Percentiles rank a stretch among this genome's conserved stretches.
These are phyloP conservation scores for Mucor indicus DNA, from an alignment of 371 early-diverging fungal species.

Conservation along the genomic window DNA sequence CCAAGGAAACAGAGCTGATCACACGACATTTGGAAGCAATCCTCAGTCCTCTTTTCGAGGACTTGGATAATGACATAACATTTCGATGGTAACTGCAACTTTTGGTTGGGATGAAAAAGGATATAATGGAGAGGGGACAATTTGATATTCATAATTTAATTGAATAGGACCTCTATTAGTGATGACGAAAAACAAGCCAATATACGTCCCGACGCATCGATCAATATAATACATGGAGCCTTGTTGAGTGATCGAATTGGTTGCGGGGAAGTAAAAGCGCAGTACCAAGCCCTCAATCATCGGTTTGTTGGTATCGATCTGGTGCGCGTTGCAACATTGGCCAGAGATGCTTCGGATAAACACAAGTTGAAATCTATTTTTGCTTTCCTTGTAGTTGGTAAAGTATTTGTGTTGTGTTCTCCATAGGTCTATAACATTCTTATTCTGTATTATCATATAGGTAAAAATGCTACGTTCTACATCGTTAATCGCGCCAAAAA, in stretches of 20 bases:
- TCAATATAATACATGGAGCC: conserved; percentile 14
- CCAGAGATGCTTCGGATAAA: conserved; percentile 18
- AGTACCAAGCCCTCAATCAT: conserved; percentile 17
- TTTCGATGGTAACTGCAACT: conserved; percentile 17
- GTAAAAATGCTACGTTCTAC: conserved; percentile 22
- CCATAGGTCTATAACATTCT: conserved; percentile 13
- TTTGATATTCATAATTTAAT: conserved; percentile 13
- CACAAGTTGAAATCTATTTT: conserved; percentile 17
- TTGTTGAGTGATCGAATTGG: conserved; percentile 16
- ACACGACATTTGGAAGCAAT: conserved; percentile 20
- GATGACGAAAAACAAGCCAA: conserved; percentile 21
- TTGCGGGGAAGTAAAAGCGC: conserved; percentile 18
- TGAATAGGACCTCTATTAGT: conserved; percentile 21
- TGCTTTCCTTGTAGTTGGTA: conserved; percentile 19
- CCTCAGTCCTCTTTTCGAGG: conserved; percentile 20
- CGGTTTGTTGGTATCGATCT: conserved; percentile 18
- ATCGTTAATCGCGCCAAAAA: conserved; percentile 12
- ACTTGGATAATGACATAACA: conserved; percentile 16
- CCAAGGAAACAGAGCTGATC: conserved; percentile 20
- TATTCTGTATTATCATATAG: conserved; percentile 14
- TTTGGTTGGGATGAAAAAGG: conserved; percentile 13
- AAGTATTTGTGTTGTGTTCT: conserved; percentile 6
- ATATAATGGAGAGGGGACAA: conserved; percentile 3
- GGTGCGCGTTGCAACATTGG: conserved; percentile 19
- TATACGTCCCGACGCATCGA: conserved; percentile 12